Percentiles rank a stretch among this genome's conserved stretches.
phyloP scores from a whole-genome alignment of 106 monocot species.

The Acorus calamus region DNA sequence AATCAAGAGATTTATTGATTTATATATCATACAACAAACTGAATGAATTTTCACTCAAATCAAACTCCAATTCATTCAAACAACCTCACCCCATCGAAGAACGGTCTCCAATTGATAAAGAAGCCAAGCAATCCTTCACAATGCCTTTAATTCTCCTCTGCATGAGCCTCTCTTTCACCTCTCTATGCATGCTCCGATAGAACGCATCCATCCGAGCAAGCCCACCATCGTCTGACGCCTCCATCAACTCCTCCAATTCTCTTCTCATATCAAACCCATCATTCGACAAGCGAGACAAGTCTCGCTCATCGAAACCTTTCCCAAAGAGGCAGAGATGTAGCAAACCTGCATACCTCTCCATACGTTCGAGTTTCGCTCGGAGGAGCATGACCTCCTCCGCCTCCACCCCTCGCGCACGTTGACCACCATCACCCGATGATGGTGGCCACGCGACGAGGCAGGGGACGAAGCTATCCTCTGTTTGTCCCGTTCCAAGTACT shows the following conservation, averaged over 20 bases:
- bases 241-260: slow-evolving; percentile 55
- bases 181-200: slow-evolving; percentile 45
- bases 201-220: slow-evolving; percentile 57
- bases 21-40: too few relatives aligned
- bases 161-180: slow-evolving; percentile 59
- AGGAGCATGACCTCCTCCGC: slow-evolving; percentile 25
- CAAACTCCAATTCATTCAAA: too few relatives aligned
- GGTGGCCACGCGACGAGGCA: slow-evolving; percentile 49
- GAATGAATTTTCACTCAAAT: too few relatives aligned
- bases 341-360: slow-evolving; percentile 58
- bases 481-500: slow-evolving; percentile 47
- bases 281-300: slow-evolving; percentile 23
- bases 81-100: too few relatives aligned
- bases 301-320: slow-evolving; percentile 42
- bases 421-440: neutral
- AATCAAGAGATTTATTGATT: too few relatives aligned
- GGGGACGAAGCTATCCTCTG: slow-evolving; percentile 49
- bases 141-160: slow-evolving; percentile 48
- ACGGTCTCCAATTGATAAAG: slow-evolving; percentile 12
- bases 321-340: slow-evolving; percentile 67
- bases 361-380: slow-evolving; percentile 25
- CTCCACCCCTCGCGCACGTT: slow-evolving; percentile 7
- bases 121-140: slow-evolving; percentile 41
- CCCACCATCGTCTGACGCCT: slow-evolving; percentile 41
- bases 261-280: slow-evolving; percentile 58